phyloP scores from a whole-genome alignment of 2,329 filamentous ascomycete species.

The Aspergillus pseudoterreus region DNA sequence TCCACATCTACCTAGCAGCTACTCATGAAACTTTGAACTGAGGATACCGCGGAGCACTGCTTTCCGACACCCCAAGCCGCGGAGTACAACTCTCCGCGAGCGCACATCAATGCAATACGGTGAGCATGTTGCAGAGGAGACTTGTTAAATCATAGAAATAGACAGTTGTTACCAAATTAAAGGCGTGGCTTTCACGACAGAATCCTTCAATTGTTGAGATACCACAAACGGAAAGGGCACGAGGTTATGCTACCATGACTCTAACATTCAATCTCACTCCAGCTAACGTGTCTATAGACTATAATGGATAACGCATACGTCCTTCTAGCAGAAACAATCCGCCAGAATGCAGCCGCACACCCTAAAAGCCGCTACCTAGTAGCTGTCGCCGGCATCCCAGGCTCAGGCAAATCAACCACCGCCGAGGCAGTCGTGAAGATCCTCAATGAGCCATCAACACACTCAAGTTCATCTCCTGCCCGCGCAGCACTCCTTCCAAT shows the following conservation, averaged over 20 bases:
- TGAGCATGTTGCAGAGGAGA: no score
- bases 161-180: no score
- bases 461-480: not conserved
- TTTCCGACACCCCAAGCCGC: no score
- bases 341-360: not conserved
- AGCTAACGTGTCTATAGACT: not conserved
- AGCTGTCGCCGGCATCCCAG: slow-evolving; percentile 30
- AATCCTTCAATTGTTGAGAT: no score
- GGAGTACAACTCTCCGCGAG: no score
- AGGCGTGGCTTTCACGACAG: no score
- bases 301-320: not conserved
- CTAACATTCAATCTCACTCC: no score
- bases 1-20: no score
- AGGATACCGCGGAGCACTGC: no score
- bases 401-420: slow-evolving; percentile 34
- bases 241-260: not conserved
- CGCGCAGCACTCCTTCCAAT: slow-evolving; percentile 28
- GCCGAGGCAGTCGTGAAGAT: slow-evolving; percentile 24
- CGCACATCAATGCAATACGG: no score
- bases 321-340: not conserved
- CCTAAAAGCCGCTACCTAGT: slow-evolving; percentile 14
- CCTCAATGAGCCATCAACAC: slow-evolving; percentile 15
- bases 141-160: no score
- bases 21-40: no score
- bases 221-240: not conserved